These are phyloP conservation scores for Raphanus hybrid DNA, from an alignment of 441 rosid species.

Conservation along the genomic window DNA sequence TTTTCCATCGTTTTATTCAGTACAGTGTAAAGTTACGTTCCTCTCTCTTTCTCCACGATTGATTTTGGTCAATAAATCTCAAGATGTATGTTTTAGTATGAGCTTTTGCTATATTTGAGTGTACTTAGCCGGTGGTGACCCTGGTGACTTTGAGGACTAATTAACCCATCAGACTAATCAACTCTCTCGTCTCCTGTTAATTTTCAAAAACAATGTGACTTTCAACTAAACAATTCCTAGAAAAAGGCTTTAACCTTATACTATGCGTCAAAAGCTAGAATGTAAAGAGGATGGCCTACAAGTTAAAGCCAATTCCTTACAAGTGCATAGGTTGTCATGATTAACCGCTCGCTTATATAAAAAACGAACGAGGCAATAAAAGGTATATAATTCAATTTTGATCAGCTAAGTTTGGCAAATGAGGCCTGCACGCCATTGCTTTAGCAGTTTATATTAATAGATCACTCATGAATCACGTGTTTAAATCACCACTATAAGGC, in stretches of 20 bases:
- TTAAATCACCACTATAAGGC: neutral
- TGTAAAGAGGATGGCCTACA: neutral
- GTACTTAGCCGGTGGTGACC: constrained; percentile 1
- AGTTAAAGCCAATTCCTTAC: neutral
- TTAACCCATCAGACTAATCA: constrained; percentile 2
- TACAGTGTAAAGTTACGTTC: constrained; percentile 23
- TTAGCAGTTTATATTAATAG: constrained; percentile 9
- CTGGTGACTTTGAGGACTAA: neutral
- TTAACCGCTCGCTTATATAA: neutral
- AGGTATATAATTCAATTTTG: neutral
- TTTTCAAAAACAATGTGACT: neutral
- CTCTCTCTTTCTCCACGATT: neutral
- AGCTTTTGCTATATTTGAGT: constrained; percentile 5
- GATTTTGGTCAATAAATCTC: constrained; percentile 22
- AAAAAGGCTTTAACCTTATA: neutral
- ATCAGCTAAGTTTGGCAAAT: neutral
- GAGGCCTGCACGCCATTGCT: constrained; percentile 6
- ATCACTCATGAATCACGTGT: constrained; percentile 11
- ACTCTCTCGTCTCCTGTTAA: constrained; percentile 3
- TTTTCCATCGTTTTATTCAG: neutral
- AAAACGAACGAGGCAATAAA: neutral
- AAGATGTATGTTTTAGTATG: constrained; percentile 24
- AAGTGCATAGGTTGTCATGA: constrained; percentile 12
- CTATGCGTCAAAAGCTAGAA: neutral
- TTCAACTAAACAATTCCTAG: neutral